phyloP scores from a whole-genome alignment of 441 rosid species.

The Erodium trifolium region DNA sequence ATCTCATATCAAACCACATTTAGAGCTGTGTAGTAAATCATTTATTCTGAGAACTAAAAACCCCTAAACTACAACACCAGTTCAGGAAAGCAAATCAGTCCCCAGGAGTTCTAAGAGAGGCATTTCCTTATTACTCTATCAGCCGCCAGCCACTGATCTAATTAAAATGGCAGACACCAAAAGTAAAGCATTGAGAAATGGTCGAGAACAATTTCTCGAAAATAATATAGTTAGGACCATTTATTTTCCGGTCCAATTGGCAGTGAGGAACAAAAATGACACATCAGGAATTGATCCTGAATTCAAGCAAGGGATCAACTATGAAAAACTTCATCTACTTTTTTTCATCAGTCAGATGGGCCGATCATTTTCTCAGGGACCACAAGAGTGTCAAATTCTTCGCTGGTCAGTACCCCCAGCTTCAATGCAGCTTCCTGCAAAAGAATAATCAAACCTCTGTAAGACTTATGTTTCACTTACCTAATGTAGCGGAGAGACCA shows the following conservation, averaged over 20 bases:
- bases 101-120: neutral
- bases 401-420: conserved; percentile 56
- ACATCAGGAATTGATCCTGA: neutral
- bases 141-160: neutral
- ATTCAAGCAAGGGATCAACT: neutral
- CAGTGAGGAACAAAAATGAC: neutral
- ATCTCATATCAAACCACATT: too few relatives aligned
- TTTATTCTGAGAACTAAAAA: neutral
- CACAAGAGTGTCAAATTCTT: conserved; percentile 84
- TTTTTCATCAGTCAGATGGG: conserved; percentile 46
- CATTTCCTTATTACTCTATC: neutral
- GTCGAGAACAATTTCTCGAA: neutral
- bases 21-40: too few relatives aligned
- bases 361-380: conserved; percentile 96
- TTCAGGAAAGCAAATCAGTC: neutral
- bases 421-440: conserved; percentile 71
- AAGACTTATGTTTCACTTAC: neutral
- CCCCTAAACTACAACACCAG: too few relatives aligned
- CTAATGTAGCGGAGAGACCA: neutral
- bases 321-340: too few relatives aligned
- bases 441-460: neutral
- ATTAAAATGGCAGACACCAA: neutral
- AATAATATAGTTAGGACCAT: neutral
- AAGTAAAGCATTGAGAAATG: neutral
- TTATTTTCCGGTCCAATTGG: neutral